phyloP scores from a whole-genome alignment of 148 eudicot species.

The Spergularia marina region DNA sequence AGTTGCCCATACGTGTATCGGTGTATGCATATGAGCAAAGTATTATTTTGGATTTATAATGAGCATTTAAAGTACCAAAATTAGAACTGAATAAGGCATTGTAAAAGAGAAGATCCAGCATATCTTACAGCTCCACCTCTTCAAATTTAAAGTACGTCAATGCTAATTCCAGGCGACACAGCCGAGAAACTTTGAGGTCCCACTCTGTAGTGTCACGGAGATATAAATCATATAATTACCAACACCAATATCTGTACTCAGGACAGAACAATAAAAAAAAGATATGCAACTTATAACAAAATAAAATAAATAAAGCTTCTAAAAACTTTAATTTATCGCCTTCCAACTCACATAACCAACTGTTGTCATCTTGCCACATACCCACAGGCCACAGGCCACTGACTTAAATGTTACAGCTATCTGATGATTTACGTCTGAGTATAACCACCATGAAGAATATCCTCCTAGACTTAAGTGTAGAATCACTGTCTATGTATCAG shows the following conservation, averaged over 20 bases:
- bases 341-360: neutral
- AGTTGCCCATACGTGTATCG: neutral
- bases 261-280: neutral
- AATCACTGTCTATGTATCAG: neutral
- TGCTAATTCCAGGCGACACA: slow-evolving; percentile 81
- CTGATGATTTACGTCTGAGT: neutral
- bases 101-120: slow-evolving; percentile 5
- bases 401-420: neutral
- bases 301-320: neutral
- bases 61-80: neutral
- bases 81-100: slow-evolving; percentile 5
- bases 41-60: neutral
- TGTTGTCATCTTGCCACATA: neutral
- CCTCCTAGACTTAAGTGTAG: neutral
- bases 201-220: slow-evolving; percentile 58
- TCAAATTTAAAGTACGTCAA: slow-evolving; percentile 77
- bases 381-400: neutral
- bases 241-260: neutral
- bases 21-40: neutral
- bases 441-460: slow-evolving; percentile 5
- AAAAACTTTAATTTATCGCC: neutral
- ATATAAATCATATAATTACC: slow-evolving; percentile 7
- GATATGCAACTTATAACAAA: neutral
- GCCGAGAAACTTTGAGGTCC: slow-evolving; percentile 68
- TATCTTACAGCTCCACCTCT: slow-evolving; percentile 82